Percentiles rank a stretch among this genome's conserved stretches.
Evolutionary conservation across 805 yeast species (phyloP).

Genomic region (Metschnikowia sp.): DNA sequence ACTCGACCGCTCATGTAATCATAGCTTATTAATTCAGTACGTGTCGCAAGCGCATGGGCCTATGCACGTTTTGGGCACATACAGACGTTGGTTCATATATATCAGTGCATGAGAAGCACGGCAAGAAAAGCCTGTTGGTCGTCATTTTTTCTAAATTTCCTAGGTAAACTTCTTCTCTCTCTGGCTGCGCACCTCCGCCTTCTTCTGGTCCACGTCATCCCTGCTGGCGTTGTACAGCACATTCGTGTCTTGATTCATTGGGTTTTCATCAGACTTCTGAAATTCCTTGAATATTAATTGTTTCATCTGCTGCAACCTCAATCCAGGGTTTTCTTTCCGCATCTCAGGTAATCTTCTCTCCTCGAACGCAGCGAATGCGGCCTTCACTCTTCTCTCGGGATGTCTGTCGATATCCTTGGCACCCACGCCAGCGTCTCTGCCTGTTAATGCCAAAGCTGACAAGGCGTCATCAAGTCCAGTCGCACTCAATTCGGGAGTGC

Average conservation of each 20-base stretch:
- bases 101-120: neutral
- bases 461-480: slow-evolving; percentile 75
- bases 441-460: slow-evolving; percentile 69
- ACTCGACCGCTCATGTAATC: too few relatives aligned
- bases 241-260: slow-evolving; percentile 74
- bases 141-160: too few relatives aligned
- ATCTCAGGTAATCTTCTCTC: slow-evolving; percentile 69
- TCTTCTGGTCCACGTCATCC: slow-evolving; percentile 46
- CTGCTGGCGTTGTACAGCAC: slow-evolving; percentile 58
- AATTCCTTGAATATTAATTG: slow-evolving; percentile 74
- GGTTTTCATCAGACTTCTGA: slow-evolving; percentile 76
- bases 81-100: too few relatives aligned
- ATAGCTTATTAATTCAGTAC: too few relatives aligned
- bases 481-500: slow-evolving; percentile 56
- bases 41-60: too few relatives aligned
- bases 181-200: slow-evolving; percentile 45
- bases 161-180: slow-evolving; percentile 42
- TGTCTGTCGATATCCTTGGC: slow-evolving; percentile 74
- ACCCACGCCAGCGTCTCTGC: slow-evolving; percentile 52
- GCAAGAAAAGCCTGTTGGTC: neutral
- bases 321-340: slow-evolving; percentile 74
- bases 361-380: slow-evolving; percentile 70
- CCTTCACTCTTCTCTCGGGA: slow-evolving; percentile 85
- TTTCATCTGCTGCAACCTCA: slow-evolving; percentile 75
- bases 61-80: too few relatives aligned